A percentile compares a stretch with the other conserved stretches of the same genome.
Conservation (phyloP, 345 rosid genomes). For the Gossypium herbaceum region DNA sequence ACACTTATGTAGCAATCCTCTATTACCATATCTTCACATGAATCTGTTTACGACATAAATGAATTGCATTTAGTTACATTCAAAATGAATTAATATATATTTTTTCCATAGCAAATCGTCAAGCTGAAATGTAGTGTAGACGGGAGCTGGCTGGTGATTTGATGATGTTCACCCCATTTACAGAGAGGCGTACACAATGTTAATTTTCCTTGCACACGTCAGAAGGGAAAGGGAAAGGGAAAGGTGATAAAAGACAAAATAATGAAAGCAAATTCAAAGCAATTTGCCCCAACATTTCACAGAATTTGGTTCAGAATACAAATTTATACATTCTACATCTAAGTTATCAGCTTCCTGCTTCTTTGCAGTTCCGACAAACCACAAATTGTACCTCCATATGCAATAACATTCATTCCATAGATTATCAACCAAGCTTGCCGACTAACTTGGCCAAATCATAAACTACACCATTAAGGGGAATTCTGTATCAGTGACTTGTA, state of each 20-base stretch:
- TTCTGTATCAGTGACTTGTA: not conserved
- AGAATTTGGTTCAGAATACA: slow-evolving; percentile 1
- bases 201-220: not conserved
- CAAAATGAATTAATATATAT: slow-evolving; percentile 4
- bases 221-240: not conserved
- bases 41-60: slow-evolving; percentile 49
- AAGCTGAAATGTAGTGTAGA: slow-evolving; percentile 1
- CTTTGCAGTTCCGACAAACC: not conserved
- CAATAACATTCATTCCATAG: not conserved
- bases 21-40: slow-evolving; percentile 90
- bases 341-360: not conserved
- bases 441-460: not conserved
- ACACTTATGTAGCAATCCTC: slow-evolving; percentile 95
- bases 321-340: not conserved
- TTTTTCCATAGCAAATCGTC: slow-evolving; percentile 8
- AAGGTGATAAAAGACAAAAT: not conserved
- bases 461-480: not conserved
- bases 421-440: not conserved
- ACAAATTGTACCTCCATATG: not conserved
- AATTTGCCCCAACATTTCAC: not conserved
- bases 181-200: not conserved
- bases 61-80: not conserved
- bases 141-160: not conserved
- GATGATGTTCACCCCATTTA: not conserved
- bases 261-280: not conserved